Evolutionary conservation across 306 rosid genomes (phyloP), one percentile per base, ranked within the genome.

Genomic region (Albizia julibrissin): DNA sequence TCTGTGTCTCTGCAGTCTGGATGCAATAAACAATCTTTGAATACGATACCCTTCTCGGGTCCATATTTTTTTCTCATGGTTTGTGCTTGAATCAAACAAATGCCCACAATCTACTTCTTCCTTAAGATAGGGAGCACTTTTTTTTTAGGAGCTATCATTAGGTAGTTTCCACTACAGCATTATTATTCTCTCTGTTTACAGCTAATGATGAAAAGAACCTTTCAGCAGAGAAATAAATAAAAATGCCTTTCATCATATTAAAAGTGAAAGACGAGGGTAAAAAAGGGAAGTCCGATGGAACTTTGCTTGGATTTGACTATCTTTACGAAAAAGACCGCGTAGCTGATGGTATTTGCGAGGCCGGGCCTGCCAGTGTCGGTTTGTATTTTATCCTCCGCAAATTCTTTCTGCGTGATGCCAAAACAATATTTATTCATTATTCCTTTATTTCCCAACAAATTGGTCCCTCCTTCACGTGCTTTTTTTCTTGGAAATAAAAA

Each of bases 1-100:
- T 87, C 84, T 54, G 80, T 29, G 84, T 89, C 86, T 29, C 31
- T 40, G 46, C 3, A 19, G 26, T 19, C 87, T 91, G 89, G 84
- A 84, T 87, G 89, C 87, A 86, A 86, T 75, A 83, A 88, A 83
- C 84, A 78, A 85, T 80, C 72, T 78, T 74, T 75, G 59, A 87
- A 87, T 83, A 76, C 86, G 76, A 84, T 73, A 46, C 37, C 58
- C 83, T 81, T 83, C 81, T 78, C 75, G 79, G 85, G 83, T 84
- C 74, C 74, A 72, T 56, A 58, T 58, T 75, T 83, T 78, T 18
- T 58, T 22, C 8, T 10, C 11, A 24, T 15, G 44, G 64, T 69
- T 79, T 76, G 84, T 83, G 69, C 79, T 83, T 76, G 85, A 86
- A 84, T 87, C 87, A 84, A 67, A 64, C 61, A 78, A 83, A 40